Evolutionary conservation across 768 basidiomycete genomes (phyloP).

Genomic region (Lactarius quietus): DNA sequence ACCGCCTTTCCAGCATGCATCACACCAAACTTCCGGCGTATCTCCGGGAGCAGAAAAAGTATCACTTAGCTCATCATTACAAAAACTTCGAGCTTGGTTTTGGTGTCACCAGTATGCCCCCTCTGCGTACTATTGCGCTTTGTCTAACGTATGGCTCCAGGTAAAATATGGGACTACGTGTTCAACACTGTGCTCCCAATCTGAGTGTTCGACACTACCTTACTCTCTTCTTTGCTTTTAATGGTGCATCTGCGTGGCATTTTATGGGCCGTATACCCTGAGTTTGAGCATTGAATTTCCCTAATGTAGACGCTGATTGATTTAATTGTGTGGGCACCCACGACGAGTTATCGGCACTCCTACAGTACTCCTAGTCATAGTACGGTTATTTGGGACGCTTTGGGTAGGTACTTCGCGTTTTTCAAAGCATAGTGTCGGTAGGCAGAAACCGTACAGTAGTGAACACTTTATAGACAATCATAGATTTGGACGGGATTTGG

Average conservation of each 20-base stretch:
- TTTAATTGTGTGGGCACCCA: neutral
- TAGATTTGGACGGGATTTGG: too few species aligned
- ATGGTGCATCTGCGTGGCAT: neutral
- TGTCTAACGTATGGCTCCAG: constrained; percentile 35
- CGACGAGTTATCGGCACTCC: neutral
- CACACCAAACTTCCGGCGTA: constrained; percentile 85
- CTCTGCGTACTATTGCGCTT: neutral
- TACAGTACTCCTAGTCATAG: neutral
- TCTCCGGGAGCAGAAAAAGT: constrained; percentile 91
- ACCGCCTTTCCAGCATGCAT: constrained; percentile 53
- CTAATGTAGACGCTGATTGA: neutral
- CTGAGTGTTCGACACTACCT: constrained; percentile 32
- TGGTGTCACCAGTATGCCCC: constrained; percentile 80
- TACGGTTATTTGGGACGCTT: neutral
- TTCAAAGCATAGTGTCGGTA: neutral
- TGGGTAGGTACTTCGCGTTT: neutral
- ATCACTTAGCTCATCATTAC: constrained; percentile 97
- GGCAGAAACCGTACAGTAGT: neutral
- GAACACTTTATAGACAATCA: neutral
- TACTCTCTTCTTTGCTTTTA: neutral
- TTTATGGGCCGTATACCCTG: constrained; percentile 10
- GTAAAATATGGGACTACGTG: constrained; percentile 92
- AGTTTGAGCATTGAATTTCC: neutral
- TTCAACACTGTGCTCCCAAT: constrained; percentile 80
- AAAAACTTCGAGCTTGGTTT: constrained; percentile 98